phyloP scores from a whole-genome alignment of 2,329 filamentous ascomycete genomes.

The Akanthomyces muscarius region DNA sequence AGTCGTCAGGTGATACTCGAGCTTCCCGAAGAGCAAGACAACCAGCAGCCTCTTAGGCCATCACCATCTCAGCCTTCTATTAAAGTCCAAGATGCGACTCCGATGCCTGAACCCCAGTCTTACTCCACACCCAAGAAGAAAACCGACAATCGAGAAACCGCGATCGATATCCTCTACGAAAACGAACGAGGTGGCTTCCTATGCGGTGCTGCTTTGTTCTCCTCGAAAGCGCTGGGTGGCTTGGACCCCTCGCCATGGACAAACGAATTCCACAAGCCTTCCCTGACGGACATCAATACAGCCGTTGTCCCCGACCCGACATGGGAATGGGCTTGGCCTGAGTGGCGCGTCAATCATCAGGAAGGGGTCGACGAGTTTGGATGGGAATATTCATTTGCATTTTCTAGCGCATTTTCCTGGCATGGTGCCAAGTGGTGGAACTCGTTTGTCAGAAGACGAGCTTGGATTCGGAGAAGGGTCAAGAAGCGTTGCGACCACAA shows the following conservation, averaged over 20 bases:
- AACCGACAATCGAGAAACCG: conserved; percentile 45
- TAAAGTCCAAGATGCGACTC: conserved; percentile 30
- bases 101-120: conserved; percentile 23
- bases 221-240: conserved; percentile 75
- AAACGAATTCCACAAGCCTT: conserved; percentile 59
- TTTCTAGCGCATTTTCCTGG: conserved; percentile 72
- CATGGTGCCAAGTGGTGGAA: conserved; percentile 90
- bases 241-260: conserved; percentile 88
- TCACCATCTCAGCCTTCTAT: conserved; percentile 29
- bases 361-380: conserved; percentile 77
- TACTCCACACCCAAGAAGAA: conserved; percentile 33
- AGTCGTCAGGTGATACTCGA: conserved; percentile 11
- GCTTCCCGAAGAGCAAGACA: conserved; percentile 6
- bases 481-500: conserved; percentile 50
- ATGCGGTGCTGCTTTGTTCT: conserved; percentile 88
- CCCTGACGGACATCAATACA: conserved; percentile 68
- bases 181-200: conserved; percentile 90
- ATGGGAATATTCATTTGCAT: conserved; percentile 95
- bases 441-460: conserved; percentile 84
- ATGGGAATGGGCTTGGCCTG: conserved; percentile 82
- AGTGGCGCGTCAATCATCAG: conserved; percentile 66
- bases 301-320: conserved; percentile 91
- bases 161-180: conserved; percentile 87
- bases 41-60: conserved; percentile 20
- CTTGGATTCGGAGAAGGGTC: conserved; percentile 80